Evolutionary conservation across 257 asterid species (phyloP).

Genomic region (Eucommia ulmoides): DNA sequence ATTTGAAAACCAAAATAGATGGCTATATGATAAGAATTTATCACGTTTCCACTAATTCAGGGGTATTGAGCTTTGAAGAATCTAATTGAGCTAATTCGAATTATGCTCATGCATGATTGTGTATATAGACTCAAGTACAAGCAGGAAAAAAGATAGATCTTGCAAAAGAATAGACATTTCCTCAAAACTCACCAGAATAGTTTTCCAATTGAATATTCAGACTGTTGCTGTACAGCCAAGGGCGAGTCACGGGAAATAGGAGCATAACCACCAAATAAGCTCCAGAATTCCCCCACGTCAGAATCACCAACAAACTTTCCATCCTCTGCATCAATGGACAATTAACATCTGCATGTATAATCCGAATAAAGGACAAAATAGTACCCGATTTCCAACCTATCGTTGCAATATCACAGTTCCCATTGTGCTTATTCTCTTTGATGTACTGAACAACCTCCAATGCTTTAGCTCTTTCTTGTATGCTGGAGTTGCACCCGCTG

Average conservation of each 20-base stretch:
- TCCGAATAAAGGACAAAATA: no score
- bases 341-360: conserved; percentile 6
- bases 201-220: conserved; percentile 22
- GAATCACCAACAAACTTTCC: conserved; percentile 81
- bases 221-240: conserved; percentile 9
- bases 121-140: no score
- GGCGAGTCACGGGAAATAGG: conserved; percentile 64
- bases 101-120: no score
- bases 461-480: conserved; percentile 88
- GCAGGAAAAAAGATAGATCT: neutral
- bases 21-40: no score
- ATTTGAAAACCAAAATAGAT: no score
- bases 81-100: no score
- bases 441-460: conserved; percentile 83
- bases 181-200: conserved; percentile 64
- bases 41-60: no score
- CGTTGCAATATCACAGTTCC: conserved; percentile 71
- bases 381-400: conserved; percentile 35
- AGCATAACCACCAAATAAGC: conserved; percentile 86
- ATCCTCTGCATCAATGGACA: conserved; percentile 49
- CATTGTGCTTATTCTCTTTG: conserved; percentile 68
- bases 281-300: conserved; percentile 85
- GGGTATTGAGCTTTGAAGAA: no score
- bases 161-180: neutral
- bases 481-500: conserved; percentile 67